Evolutionary conservation across 495 filamentous ascomycete species (phyloP).

Genomic region (Achaetomiella virescens): DNA sequence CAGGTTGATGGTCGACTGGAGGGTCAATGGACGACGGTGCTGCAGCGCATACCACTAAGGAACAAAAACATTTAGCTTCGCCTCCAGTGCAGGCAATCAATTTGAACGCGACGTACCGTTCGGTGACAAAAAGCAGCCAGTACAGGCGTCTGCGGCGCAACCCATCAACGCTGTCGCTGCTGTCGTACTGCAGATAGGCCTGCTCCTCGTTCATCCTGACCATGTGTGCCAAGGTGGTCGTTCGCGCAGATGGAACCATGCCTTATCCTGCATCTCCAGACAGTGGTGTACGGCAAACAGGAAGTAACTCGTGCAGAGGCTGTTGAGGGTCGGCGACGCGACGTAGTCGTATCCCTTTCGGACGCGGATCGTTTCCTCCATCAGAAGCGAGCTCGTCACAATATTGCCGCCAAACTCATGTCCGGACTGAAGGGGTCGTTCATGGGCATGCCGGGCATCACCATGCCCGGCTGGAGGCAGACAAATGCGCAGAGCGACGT

Average conservation of each 20-base stretch:
- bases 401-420: conserved; percentile 47
- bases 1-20: conserved; percentile 55
- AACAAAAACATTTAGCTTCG: conserved; percentile 18
- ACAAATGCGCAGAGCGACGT: conserved; percentile 76
- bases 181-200: conserved; percentile 50
- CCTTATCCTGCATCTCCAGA: conserved; percentile 63
- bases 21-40: conserved; percentile 56
- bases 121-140: conserved; percentile 66
- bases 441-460: conserved; percentile 35
- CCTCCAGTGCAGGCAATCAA: background rate
- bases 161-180: conserved; percentile 46
- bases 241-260: conserved; percentile 68
- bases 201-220: conserved; percentile 57
- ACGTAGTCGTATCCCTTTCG: conserved; percentile 69
- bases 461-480: conserved; percentile 77
- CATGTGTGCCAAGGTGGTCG: conserved; percentile 56
- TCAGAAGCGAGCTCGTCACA: conserved; percentile 53
- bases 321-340: conserved; percentile 61
- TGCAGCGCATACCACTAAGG: conserved; percentile 63
- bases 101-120: conserved; percentile 46
- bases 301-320: conserved; percentile 72
- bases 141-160: conserved; percentile 55
- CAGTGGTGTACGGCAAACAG: conserved; percentile 70
- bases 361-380: conserved; percentile 70
- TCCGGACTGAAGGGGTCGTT: conserved; percentile 49